Base-by-base conservation (phyloP, 208 protist species). In the Wallacemonas sp. region DNA sequence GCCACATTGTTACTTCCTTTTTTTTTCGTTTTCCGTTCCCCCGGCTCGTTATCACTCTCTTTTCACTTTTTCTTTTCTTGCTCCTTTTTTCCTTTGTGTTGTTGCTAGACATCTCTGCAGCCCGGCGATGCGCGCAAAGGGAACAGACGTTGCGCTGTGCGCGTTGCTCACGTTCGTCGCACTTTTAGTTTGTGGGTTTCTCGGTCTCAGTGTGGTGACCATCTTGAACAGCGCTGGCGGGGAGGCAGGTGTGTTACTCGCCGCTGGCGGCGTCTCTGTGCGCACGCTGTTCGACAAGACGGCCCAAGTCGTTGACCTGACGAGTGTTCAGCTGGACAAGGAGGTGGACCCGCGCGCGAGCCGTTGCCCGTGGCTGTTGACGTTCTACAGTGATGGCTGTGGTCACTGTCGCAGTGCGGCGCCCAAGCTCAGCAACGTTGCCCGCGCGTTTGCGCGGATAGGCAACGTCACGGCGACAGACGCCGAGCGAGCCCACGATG, bases 371-470 rank as follows among this genome's bases (percentile, higher is more conserved):
- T 86, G 79, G 81, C 37, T 88, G 2, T 37, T 92, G 8, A 50
- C 85, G 3, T 78, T 85, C 37, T 89, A 89, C 70, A 75, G 58
- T 22, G 64, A 78, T 42, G 63, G 57, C 27, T 92, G 85, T 38
- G 81, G 81, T 19, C 75, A 85, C 45, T 92, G 85, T 68, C 71
- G 81, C 37, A 46, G 30, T 29, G 39, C 63, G 1, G 76, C 81
- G 9, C 76, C 81, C 4, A 41, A 41, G 5, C 9, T 66, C 27
- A 29, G 32, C 4, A 54, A 38, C 22, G n/a, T 50, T 13, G 44
- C 42, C 26, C 60, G 27, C 10, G 42, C 36, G 1, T 41, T 41
- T 46, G 30, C 42, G 5, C 60, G 60, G 5, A 4, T 37, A 4
- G 50, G 50, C n/a, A 19, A 57, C n/a, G 50, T 41, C 9, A 57